Conservation (phyloP, 768 basidiomycete species). For the Rhodotorula babjevae region DNA sequence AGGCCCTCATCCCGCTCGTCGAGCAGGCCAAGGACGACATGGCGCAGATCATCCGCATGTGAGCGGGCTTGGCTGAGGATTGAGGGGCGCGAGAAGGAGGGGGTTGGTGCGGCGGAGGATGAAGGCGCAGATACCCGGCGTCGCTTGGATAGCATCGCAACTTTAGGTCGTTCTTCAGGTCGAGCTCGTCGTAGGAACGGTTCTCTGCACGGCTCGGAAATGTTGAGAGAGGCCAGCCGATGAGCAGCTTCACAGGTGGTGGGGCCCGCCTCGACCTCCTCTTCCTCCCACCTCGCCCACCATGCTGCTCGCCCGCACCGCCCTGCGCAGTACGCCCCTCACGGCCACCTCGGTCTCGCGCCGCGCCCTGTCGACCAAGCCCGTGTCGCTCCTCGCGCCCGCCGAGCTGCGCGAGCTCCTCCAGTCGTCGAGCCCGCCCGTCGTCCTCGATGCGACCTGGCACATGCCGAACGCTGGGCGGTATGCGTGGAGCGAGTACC, state of each 20-base stretch:
- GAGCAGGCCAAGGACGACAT: conserved; percentile 18
- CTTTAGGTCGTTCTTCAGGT: no score
- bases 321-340: not conserved
- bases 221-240: no score
- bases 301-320: not conserved
- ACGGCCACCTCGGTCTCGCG: no score
- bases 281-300: no score
- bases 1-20: conserved; percentile 11
- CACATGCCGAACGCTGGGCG: conserved; percentile 77
- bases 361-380: not conserved
- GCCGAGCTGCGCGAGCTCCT: conserved; percentile 45
- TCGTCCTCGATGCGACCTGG: conserved; percentile 73
- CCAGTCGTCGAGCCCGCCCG: conserved; percentile 43
- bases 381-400: conserved; percentile 46
- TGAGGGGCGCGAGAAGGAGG: not conserved
- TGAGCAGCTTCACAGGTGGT: no score
- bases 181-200: no score
- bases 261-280: no score
- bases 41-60: conserved; percentile 33
- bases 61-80: not conserved
- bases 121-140: not conserved
- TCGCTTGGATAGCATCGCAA: no score
- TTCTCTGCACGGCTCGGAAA: no score
- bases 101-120: not conserved
- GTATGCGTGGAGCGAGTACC: conserved; percentile 65